Percentiles rank a stretch among this genome's conserved stretches.
phyloP scores from a whole-genome alignment of 1,284 basidiomycete genomes.

The Moniliella sp. region DNA sequence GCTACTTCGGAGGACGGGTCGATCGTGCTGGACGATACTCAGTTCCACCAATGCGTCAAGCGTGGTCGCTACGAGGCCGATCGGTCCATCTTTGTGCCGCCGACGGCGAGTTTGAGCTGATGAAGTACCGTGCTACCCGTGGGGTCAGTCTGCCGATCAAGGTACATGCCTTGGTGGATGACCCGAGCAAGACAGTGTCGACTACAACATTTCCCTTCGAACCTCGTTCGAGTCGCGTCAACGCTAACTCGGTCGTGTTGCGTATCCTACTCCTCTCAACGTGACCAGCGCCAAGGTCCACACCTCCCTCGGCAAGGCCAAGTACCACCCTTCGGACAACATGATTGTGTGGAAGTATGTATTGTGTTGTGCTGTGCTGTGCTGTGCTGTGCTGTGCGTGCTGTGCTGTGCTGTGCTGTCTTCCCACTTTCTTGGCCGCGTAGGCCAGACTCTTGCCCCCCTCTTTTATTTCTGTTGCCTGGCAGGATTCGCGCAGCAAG shows the following conservation, averaged over 20 bases:
- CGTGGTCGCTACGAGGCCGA: constrained; percentile 79
- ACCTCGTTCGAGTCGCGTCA: constrained; percentile 67
- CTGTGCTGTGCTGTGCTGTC: too few relatives aligned
- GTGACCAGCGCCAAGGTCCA: constrained; percentile 78
- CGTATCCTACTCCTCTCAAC: constrained; percentile 82
- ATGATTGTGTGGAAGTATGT: constrained; percentile 91
- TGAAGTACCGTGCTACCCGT: constrained; percentile 83
- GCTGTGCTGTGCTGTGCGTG: too few relatives aligned
- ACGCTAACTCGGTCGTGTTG: constrained; percentile 72
- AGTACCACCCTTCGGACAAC: constrained; percentile 85
- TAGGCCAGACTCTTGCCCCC: too few relatives aligned
- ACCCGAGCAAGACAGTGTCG: constrained; percentile 76
- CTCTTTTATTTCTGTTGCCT: too few relatives aligned
- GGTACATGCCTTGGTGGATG: constrained; percentile 72
- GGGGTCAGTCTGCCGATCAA: constrained; percentile 84
- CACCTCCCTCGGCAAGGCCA: constrained; percentile 75
- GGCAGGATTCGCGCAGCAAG: constrained; percentile 50
- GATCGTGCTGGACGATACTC: constrained; percentile 74
- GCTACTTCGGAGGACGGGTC: constrained; percentile 5
- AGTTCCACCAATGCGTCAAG: constrained; percentile 94
- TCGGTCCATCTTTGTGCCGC: constrained; percentile 85
- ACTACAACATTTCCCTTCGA: constrained; percentile 70
- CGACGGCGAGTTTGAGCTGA: constrained; percentile 98
- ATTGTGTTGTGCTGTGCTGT: too few relatives aligned
- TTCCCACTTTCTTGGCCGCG: too few relatives aligned